These are phyloP conservation scores for Sesbania bispinosa DNA, from an alignment of 306 rosid genomes.

Conservation along the genomic window DNA sequence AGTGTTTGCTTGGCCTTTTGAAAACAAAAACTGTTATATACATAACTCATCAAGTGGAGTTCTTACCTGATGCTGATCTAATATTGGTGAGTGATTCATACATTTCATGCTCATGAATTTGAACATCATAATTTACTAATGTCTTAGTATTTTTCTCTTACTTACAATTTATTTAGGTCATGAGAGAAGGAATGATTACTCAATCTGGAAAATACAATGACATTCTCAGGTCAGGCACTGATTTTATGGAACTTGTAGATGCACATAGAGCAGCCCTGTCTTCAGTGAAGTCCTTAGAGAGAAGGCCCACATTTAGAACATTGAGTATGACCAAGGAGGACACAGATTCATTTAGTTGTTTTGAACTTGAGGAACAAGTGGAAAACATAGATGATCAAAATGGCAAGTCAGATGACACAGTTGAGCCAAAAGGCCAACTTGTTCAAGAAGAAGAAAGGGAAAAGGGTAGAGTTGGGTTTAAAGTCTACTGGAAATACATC, in stretches of 20 bases:
- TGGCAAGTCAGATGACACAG: constrained; percentile 29
- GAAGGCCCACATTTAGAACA: constrained; percentile 21
- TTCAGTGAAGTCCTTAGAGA: constrained; percentile 39
- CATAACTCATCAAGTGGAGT: constrained; percentile 88
- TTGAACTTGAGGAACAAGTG: constrained; percentile 31
- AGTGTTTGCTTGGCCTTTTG: constrained; percentile 72
- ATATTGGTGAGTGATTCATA: constrained; percentile 53
- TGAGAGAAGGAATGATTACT: constrained; percentile 79
- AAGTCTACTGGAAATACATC: constrained; percentile 67
- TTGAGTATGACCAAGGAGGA: constrained; percentile 21
- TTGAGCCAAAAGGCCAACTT: constrained; percentile 60
- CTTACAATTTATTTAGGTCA: constrained; percentile 47
- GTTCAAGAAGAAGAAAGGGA: constrained; percentile 91
- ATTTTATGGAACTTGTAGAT: constrained; percentile 77
- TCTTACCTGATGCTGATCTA: constrained; percentile 81
- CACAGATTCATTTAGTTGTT: constrained; percentile 5
- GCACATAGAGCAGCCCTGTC: constrained; percentile 78
- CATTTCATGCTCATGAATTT: neutral
- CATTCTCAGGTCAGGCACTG: constrained; percentile 59
- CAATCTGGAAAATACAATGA: constrained; percentile 75
- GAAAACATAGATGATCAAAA: constrained; percentile 35
- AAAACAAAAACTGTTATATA: constrained; percentile 74
- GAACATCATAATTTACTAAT: neutral
- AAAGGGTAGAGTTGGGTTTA: constrained; percentile 67
- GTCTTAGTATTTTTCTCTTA: neutral